A percentile compares a stretch with the other conserved stretches of the same genome.
Conservation (phyloP, 1,139 yeast genomes). For the Blastobotrys apis region DNA sequence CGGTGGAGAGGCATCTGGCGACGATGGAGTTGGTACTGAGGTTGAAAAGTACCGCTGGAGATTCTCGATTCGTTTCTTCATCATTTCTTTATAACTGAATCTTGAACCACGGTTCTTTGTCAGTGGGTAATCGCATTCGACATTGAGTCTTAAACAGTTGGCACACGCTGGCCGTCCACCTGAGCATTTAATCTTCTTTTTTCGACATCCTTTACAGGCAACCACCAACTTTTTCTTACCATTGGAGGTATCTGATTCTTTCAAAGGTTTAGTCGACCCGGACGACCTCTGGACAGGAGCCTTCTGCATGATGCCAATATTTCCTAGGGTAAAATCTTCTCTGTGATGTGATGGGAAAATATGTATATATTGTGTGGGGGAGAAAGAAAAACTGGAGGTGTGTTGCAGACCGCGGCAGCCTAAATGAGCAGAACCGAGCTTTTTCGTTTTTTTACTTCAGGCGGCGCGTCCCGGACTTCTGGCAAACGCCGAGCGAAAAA, state of each 20-base stretch:
- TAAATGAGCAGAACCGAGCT: no score
- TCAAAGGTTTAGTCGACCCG: not conserved
- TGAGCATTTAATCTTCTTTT: conserved; percentile 38
- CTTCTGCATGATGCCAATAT: no score
- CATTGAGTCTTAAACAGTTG: conserved; percentile 35
- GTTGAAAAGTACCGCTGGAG: conserved; percentile 25
- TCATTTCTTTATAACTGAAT: conserved; percentile 37
- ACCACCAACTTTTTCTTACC: conserved; percentile 33
- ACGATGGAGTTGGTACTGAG: conserved; percentile 16
- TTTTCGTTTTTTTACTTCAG: no score
- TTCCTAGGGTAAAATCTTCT: no score
- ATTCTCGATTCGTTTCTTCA: conserved; percentile 31
- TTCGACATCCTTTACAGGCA: conserved; percentile 37
- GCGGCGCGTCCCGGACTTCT: no score
- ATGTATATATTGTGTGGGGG: no score
- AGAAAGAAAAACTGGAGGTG: no score
- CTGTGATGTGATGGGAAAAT: no score
- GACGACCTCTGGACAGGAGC: not conserved
- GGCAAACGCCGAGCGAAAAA: no score
- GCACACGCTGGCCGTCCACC: conserved; percentile 39
- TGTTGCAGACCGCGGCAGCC: no score
- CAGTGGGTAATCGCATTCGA: conserved; percentile 37
- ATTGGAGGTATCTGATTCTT: not conserved
- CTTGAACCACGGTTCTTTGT: conserved; percentile 38
- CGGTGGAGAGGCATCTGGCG: conserved; percentile 10